Base-by-base conservation (phyloP, 2,329 filamentous ascomycete species). In the Geoglossum cookeanum region DNA sequence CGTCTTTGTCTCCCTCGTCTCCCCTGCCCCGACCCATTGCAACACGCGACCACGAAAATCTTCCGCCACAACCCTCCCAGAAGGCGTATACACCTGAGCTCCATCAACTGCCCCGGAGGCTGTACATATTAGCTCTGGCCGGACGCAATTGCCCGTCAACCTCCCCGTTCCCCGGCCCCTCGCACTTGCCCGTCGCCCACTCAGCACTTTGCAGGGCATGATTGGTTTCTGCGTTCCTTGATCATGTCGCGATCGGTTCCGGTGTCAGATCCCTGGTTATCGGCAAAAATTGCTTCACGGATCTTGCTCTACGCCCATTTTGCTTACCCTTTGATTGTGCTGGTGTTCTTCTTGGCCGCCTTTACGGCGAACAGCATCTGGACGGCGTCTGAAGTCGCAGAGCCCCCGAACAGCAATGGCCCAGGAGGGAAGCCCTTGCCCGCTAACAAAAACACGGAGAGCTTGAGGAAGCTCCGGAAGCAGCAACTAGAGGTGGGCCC, bases 401-500 rank as follows among this genome's bases (percentile, higher is more conserved):
- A 72, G 71, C 62, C 71, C 73, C 77, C 74, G 27, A 74, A 69
- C 35, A 69, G 78, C 62, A 81, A 77, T 56, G 90, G 90, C n/a
- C 89, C 90, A 1, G 90, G 87, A 58, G 91, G 90, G 62, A 90
- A 94, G 68, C 88, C 88, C 37, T 74, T 96, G 57, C 89, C 88
- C 59, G 85, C 81, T 68, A 62, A 73, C 70, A 68, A 71, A 69
- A 64, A 73, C 70, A 66, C 73, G 71, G 64, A 70, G 70, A 67
- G 55, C 67, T 63, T 64, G 65, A 69, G 64, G 63, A 66, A 58
- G 62, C 62, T 65, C 74, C 67, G 72, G 72, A 55, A 70, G 61
- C 63, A 64, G 30, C 71, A 70, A 59, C 71, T 72, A 61, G 76
- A 80, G 62, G 81, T 88, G 68, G 83, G 82, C 60, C 77, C 74